Evolutionary conservation across 305 asterid species (phyloP).

Genomic region (Rubia balearica): DNA sequence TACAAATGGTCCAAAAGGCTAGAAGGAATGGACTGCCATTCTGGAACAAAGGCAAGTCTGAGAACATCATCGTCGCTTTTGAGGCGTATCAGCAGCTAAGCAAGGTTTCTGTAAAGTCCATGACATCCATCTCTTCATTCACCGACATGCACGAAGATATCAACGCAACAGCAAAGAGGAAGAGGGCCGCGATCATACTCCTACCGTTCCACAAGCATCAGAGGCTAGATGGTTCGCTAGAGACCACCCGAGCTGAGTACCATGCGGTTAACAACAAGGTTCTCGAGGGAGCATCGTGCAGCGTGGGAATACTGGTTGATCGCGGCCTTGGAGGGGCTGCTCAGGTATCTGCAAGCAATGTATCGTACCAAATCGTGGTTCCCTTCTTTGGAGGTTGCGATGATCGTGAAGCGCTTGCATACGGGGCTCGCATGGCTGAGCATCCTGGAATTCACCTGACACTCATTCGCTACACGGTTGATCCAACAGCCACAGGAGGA

Average conservation of each 20-base stretch:
- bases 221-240: slow-evolving; percentile 33
- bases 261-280: slow-evolving; percentile 24
- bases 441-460: slow-evolving; percentile 34
- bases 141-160: slow-evolving; percentile 36
- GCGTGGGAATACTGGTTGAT: slow-evolving; percentile 31
- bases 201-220: slow-evolving; percentile 38
- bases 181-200: slow-evolving; percentile 28
- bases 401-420: slow-evolving; percentile 38
- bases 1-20: slow-evolving; percentile 42
- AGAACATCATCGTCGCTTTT: slow-evolving; percentile 33
- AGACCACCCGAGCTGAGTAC: slow-evolving; percentile 32
- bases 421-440: slow-evolving; percentile 36
- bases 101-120: slow-evolving; percentile 35
- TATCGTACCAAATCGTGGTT: slow-evolving; percentile 17
- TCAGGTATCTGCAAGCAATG: slow-evolving; percentile 34
- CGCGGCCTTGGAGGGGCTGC: slow-evolving; percentile 31
- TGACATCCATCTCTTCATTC: slow-evolving; percentile 32
- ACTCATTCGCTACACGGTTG: slow-evolving; percentile 21
- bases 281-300: slow-evolving; percentile 28
- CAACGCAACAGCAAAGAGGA: slow-evolving; percentile 27
- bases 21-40: slow-evolving; percentile 33
- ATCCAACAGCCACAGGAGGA: slow-evolving; percentile 8
- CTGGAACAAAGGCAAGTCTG: slow-evolving; percentile 24
- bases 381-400: slow-evolving; percentile 32
- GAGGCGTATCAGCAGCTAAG: slow-evolving; percentile 36